Base-by-base conservation (phyloP, 2,329 filamentous ascomycete genomes). In the Penicillium brevicompactum region DNA sequence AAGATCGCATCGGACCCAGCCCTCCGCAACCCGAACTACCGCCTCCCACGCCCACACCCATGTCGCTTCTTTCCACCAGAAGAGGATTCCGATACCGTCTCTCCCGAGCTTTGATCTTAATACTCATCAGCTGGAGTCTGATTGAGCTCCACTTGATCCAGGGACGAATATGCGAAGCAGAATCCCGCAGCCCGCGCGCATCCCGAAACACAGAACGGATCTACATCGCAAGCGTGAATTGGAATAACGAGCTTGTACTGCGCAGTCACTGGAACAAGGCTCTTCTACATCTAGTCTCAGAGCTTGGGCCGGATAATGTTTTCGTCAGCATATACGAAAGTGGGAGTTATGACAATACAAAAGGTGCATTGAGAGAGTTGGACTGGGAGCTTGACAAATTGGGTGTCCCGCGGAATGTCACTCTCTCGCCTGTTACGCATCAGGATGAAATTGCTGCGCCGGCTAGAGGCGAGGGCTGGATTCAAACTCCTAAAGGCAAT, bases 171-270 rank as follows among this genome's bases (percentile, higher is more conserved):
- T 57, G 52, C 45, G 50, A 59, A 24, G 50, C 45, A 37, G 59
- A 51, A 18, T 5, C 24, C 3, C 24, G 64, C 18, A 9, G 38
- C 18, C 45, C 10, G 52, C 56, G 41, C 57, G 46, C 27, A 50
- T 8, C 59, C 64, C 11, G 59, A 47, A 30, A 56, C 43, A 8
- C 53, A 10, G 65, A 71, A 49, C 65, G 69, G 3, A 81, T 91
- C 58, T 91, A 85, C 73, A 88, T 91, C 57, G 84, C 86, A 4
- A 84, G 83, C 57, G 84, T 87, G 67, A 86, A 89, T 66, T 89
- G 86, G 80, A 90, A 88, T 64, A 84, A 84, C 59, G 87, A 82
- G 56, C 67, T 70, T 1, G 75, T 89, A 22, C 77, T 91, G 2
- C 79, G 82, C 7, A 75, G 76, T 5, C 80, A 86, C 62, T 91